Conservation (phyloP, 768 basidiomycete species). For the Lactarius akahatsu region DNA sequence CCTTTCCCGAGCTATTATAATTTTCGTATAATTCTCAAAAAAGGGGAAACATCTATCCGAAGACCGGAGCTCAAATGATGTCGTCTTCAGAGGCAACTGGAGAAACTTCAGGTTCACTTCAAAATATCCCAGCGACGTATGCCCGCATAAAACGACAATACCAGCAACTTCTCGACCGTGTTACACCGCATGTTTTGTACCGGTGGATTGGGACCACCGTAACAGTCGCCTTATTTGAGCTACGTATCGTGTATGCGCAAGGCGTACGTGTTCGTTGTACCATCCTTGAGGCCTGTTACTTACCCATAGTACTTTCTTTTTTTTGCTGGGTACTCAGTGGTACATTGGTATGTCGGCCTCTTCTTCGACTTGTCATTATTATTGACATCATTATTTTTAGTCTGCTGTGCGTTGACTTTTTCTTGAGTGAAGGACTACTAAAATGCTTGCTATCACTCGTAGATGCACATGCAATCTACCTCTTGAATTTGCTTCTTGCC, state of each 20-base stretch:
- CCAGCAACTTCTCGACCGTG: constrained; percentile 86
- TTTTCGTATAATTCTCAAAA: constrained; percentile 17
- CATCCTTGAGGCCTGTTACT: background rate
- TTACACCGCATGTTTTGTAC: constrained; percentile 86
- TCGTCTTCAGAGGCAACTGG: constrained; percentile 25
- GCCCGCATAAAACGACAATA: constrained; percentile 70
- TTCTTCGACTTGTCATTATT: background rate
- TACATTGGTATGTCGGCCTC: constrained; percentile 72
- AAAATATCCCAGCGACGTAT: constrained; percentile 38
- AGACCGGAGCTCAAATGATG: constrained; percentile 22
- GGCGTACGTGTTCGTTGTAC: constrained; percentile 41
- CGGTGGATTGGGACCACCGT: constrained; percentile 82
- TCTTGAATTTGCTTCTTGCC: constrained; percentile 92
- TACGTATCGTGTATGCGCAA: constrained; percentile 85
- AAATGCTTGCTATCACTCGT: constrained; percentile 3
- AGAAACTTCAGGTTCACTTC: constrained; percentile 31
- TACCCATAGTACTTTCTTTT: constrained; percentile 12
- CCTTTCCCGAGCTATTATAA: constrained; percentile 7
- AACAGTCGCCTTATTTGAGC: constrained; percentile 69
- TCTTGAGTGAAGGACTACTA: background rate
- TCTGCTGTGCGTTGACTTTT: constrained; percentile 61
- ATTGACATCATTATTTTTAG: constrained; percentile 36
- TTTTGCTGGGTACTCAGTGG: constrained; percentile 53
- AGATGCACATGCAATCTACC: constrained; percentile 94
- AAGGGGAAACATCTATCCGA: background rate